A percentile compares a stretch with the other conserved stretches of the same genome.
Conservation (phyloP, 2,329 filamentous ascomycete species). For the Aspergillus flavus region DNA sequence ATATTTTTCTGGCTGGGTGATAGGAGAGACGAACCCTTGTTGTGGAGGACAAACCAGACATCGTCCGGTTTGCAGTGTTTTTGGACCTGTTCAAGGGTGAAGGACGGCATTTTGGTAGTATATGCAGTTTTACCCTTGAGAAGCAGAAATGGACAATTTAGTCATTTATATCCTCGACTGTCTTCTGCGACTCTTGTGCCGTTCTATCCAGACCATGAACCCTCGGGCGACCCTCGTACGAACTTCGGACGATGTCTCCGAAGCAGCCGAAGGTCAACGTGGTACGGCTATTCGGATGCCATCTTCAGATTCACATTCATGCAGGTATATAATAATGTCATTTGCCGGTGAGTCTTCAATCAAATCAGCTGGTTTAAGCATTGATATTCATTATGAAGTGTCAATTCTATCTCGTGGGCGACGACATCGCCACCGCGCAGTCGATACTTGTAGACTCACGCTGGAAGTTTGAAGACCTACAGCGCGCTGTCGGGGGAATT, state of each 20-base stretch:
- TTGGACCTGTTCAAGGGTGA: constrained; percentile 40
- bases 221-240: constrained; percentile 16
- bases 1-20: neutral
- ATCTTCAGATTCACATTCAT: constrained; percentile 2
- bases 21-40: constrained; percentile 45
- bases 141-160: neutral
- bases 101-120: constrained; percentile 10
- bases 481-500: constrained; percentile 52
- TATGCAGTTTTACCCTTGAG: neutral
- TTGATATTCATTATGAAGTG: constrained; percentile 6
- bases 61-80: constrained; percentile 51
- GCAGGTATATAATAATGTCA: neutral
- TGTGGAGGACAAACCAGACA: constrained; percentile 59
- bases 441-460: constrained; percentile 52
- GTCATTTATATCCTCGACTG: neutral
- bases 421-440: constrained; percentile 42
- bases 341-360: neutral
- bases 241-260: constrained; percentile 8
- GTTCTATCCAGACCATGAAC: neutral
- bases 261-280: neutral
- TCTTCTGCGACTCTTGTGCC: neutral
- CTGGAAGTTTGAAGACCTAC: constrained; percentile 58
- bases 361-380: neutral
- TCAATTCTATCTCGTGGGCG: constrained; percentile 23
- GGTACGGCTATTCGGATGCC: neutral